phyloP scores from a whole-genome alignment of 371 early-diverging fungal genomes.

The Mortierella sp. region DNA sequence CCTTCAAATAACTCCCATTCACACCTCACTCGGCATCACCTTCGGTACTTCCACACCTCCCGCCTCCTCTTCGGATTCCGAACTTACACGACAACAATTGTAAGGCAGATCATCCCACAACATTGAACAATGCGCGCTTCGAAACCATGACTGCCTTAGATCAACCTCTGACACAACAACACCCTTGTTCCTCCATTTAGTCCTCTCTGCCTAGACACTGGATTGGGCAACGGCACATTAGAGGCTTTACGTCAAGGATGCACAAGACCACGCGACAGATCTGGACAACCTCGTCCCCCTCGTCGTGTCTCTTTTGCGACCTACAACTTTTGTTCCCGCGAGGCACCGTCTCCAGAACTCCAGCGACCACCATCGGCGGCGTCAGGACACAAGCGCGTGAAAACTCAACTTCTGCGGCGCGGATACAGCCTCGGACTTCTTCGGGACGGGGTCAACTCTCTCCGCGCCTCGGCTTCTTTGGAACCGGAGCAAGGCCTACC shows the following conservation, averaged over 20 bases:
- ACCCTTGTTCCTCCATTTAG: neutral
- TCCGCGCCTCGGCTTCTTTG: slow-evolving; percentile 24
- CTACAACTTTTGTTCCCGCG: slow-evolving; percentile 32
- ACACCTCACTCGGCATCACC: neutral
- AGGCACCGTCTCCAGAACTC: slow-evolving; percentile 2
- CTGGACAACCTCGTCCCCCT: slow-evolving; percentile 48
- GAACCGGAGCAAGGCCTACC: slow-evolving; percentile 7
- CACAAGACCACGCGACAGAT: slow-evolving; percentile 56
- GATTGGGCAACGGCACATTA: neutral
- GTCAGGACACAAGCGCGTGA: slow-evolving; percentile 14
- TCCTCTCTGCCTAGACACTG: neutral
- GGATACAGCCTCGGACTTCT: slow-evolving; percentile 27
- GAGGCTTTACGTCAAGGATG: slow-evolving; percentile 22
- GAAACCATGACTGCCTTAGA: neutral
- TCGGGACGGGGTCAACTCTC: slow-evolving; percentile 18
- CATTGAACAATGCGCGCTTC: neutral
- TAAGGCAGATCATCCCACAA: slow-evolving; percentile 8
- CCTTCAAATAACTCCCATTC: neutral
- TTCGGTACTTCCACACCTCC: neutral
- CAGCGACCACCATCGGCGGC: neutral
- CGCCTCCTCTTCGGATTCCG: neutral
- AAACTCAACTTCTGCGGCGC: slow-evolving; percentile 1
- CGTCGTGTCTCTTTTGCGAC: slow-evolving; percentile 52
- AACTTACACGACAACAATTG: neutral
- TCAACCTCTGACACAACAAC: neutral